A percentile compares a stretch with the other conserved stretches of the same genome.
These are phyloP conservation scores for Linnemannia hyalina DNA, from an alignment of 192 early-diverging fungal genomes.

Conservation along the genomic window DNA sequence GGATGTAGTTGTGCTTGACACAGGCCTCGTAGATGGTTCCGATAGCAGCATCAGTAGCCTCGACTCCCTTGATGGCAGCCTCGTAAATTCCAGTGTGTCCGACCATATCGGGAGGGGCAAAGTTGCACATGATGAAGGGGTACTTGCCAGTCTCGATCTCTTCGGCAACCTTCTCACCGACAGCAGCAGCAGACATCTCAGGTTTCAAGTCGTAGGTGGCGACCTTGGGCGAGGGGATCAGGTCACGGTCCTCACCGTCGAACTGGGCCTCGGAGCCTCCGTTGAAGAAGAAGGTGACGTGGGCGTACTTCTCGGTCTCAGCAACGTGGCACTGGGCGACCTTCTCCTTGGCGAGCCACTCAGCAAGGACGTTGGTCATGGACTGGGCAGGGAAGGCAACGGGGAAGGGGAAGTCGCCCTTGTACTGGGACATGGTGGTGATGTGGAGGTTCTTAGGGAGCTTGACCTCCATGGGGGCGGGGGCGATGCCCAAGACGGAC, in stretches of 20 bases:
- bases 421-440: constrained; percentile 98
- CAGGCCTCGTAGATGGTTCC: constrained; percentile 95
- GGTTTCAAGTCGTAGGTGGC: constrained; percentile 98
- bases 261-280: constrained; percentile 97
- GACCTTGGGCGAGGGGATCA: constrained; percentile 94
- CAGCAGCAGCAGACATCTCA: constrained; percentile 91
- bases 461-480: constrained; percentile 85
- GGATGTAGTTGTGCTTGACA: constrained; percentile 85
- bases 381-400: constrained; percentile 95
- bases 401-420: constrained; percentile 96
- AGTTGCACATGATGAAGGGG: constrained; percentile 98
- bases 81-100: constrained; percentile 98
- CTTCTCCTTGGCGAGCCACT: constrained; percentile 93
- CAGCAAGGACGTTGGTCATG: constrained; percentile 98
- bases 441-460: constrained; percentile 87
- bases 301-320: constrained; percentile 99
- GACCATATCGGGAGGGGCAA: constrained; percentile 98
- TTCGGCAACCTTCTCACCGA: constrained; percentile 92
- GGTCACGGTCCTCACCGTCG: constrained; percentile 85
- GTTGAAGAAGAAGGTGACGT: constrained; percentile 99
- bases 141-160: constrained; percentile 82
- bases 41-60: constrained; percentile 95
- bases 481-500: constrained; percentile 87
- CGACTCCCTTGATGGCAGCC: constrained; percentile 91
- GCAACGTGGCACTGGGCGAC: constrained; percentile 96